Evolutionary conservation across 306 rosid genomes (phyloP).

Genomic region (Benincasa hispida): DNA sequence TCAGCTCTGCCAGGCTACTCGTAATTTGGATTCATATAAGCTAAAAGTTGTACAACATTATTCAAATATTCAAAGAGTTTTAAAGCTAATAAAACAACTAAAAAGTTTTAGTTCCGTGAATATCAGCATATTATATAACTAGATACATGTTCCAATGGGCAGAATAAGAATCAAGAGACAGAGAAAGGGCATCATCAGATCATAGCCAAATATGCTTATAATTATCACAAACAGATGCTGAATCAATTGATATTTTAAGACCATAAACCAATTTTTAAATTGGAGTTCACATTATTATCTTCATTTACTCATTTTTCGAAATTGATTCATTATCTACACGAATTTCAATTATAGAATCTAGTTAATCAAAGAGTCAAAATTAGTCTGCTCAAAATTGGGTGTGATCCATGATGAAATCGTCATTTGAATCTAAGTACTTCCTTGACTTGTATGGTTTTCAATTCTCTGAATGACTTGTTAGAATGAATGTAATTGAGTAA

Average conservation of each 20-base stretch:
- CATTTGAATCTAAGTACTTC: not conserved
- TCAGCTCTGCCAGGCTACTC: constrained; percentile 67
- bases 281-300: too few relatives aligned
- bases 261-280: not conserved
- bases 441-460: not conserved
- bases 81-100: not conserved
- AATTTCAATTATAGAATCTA: not conserved
- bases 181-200: not conserved
- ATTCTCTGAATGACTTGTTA: not conserved
- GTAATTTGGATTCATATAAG: constrained; percentile 2
- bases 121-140: not conserved
- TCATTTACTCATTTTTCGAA: not conserved
- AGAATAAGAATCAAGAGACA: not conserved
- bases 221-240: not conserved
- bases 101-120: not conserved
- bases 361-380: not conserved
- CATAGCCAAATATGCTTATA: not conserved
- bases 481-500: not conserved
- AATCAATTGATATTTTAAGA: not conserved
- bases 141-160: not conserved
- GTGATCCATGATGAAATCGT: not conserved
- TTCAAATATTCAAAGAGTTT: not conserved
- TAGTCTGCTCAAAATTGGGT: not conserved
- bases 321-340: not conserved
- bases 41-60: not conserved